Conservation (phyloP, 2,329 filamentous ascomycete genomes). For the Epichloe scottii region DNA sequence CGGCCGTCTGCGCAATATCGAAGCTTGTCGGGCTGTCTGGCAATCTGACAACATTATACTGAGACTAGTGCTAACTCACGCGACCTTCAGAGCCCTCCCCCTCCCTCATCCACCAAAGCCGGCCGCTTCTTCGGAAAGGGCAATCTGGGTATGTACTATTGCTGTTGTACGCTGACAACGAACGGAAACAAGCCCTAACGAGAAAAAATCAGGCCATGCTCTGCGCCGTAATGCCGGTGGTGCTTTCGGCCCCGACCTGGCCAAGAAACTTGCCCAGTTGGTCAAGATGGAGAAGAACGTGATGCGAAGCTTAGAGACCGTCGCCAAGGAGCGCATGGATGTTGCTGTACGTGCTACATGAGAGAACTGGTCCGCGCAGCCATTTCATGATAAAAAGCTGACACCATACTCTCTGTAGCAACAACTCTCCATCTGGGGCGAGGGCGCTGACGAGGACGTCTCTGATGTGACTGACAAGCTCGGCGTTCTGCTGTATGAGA, state of each 20-base stretch:
- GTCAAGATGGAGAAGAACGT: conserved; percentile 99
- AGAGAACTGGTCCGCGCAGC: background rate
- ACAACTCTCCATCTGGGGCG: conserved; percentile 98
- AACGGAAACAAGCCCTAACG: background rate
- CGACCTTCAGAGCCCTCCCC: conserved; percentile 69
- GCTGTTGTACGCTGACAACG: background rate
- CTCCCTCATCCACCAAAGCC: conserved; percentile 85
- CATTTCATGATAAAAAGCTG: background rate
- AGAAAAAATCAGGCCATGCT: conserved; percentile 38
- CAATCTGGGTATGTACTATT: conserved; percentile 63
- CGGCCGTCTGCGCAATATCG: background rate
- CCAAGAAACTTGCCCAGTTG: conserved; percentile 93
- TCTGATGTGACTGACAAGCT: conserved; percentile 99
- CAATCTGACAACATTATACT: background rate
- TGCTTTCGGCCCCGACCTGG: conserved; percentile 72
- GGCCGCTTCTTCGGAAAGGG: conserved; percentile 78
- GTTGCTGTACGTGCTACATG: conserved; percentile 63
- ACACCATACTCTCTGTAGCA: conserved; percentile 42
- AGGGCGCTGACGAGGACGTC: conserved; percentile 90
- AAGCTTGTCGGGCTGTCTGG: background rate
- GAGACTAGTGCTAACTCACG: background rate
- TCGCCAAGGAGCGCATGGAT: conserved; percentile 94
- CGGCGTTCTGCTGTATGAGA: conserved; percentile 93
- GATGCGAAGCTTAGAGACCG: conserved; percentile 94
- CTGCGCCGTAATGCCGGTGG: conserved; percentile 64